Percentiles rank a stretch among this genome's conserved stretches.
Evolutionary conservation across 2,329 filamentous ascomycete genomes (phyloP).

Genomic region (Lachnellula arida): DNA sequence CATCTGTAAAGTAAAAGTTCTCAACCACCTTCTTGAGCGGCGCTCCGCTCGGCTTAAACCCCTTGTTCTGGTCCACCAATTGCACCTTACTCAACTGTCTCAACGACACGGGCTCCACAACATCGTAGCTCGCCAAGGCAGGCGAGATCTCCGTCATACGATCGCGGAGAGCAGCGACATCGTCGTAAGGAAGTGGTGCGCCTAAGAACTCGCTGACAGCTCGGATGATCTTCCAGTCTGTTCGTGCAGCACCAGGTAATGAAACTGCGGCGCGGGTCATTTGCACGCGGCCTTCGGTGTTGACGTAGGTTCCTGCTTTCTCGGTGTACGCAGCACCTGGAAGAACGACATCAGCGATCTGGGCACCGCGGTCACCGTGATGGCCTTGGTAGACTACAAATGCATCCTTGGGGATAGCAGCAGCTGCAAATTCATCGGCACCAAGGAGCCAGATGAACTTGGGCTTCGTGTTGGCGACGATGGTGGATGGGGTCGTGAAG

Average conservation of each 20-base stretch:
- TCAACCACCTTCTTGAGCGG: slow-evolving; percentile 82
- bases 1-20: slow-evolving; percentile 98
- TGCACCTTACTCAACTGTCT: slow-evolving; percentile 83
- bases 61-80: slow-evolving; percentile 95
- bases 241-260: slow-evolving; percentile 81
- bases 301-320: slow-evolving; percentile 93
- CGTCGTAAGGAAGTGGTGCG: slow-evolving; percentile 83
- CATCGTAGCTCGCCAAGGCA: slow-evolving; percentile 81
- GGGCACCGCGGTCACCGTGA: slow-evolving; percentile 89
- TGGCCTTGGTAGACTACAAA: slow-evolving; percentile 98
- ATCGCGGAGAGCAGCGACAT: slow-evolving; percentile 82
- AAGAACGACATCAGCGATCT: slow-evolving; percentile 88
- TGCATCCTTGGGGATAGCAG: slow-evolving; percentile 89
- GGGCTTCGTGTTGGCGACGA: slow-evolving; percentile 77
- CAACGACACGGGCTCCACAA: slow-evolving; percentile 77
- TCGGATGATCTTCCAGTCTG: slow-evolving; percentile 98
- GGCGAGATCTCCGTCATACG: slow-evolving; percentile 95
- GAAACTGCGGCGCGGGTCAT: slow-evolving; percentile 87
- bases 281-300: slow-evolving; percentile 95
- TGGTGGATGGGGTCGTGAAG: slow-evolving; percentile 79
- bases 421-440: slow-evolving; percentile 81
- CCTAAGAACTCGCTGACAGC: slow-evolving; percentile 89
- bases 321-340: slow-evolving; percentile 96
- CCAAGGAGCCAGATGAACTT: slow-evolving; percentile 98
- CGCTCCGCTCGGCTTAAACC: slow-evolving; percentile 63